Evolutionary conservation across 345 rosid genomes (phyloP), one percentile per base, ranked within the genome.

Genomic region (Eucalyptus sideroxylon): DNA sequence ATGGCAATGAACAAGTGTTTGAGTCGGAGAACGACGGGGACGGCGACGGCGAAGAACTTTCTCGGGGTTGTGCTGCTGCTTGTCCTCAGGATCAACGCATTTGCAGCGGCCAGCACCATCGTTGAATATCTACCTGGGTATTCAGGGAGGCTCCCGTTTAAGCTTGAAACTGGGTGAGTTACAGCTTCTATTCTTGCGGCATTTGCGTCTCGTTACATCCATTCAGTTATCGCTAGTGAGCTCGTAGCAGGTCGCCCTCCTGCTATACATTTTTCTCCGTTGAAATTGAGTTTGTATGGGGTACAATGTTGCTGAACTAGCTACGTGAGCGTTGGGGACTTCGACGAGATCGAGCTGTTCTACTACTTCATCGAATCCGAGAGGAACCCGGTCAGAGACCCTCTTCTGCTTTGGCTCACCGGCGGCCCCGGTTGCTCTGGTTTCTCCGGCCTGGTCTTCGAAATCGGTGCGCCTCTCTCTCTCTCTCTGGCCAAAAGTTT

Each of bases 401-500:
- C 94, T 16, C 90, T 92, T 65, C 37, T 93, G 93, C 89, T 93
- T 31, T 93, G 94, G 94, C 90, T 92, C 67, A 93, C 93, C 11
- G 94, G 93, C 17, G 93, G 93, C 19, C 94, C 93, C 11, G 94
- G 92, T 4, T 93, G 94, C 89, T 93, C 94, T 45, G 93, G 92
- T 47, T 93, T 93, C 87, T 93, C 93, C 11, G 94, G 92, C 30
- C 87, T 93, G 26, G 92, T 90, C 50, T 93, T 88, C 60, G 94
- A 93, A 91, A 93, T 65, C 59, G 94, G 94, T 93, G 47, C 42
- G 80, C 40, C 19, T 31, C 62, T 23, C 60, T 44, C 1, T 56
- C 45, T 56, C 80, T 37, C 45, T 37, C 27, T 6, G 15, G 27
- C 30, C 27, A 23, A n/a, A 62, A 55, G 11, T 26, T 47, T 17